These are phyloP conservation scores for Cystobasidiaceae sp. DNA, from an alignment of 1,284 basidiomycete genomes.

Conservation along the genomic window DNA sequence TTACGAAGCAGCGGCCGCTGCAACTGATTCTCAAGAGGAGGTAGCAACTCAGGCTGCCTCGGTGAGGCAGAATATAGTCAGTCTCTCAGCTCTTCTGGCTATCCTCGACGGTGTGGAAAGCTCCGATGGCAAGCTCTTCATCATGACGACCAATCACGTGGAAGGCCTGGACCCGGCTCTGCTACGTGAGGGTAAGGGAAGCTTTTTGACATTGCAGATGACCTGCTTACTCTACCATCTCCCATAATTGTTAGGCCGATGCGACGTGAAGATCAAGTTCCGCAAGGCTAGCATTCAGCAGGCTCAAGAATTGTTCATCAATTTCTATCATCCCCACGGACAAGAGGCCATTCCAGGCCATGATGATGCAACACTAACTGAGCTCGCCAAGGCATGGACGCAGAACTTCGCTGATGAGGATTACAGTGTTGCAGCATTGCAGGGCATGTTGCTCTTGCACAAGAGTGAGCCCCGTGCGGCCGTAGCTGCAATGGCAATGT, in stretches of 20 bases:
- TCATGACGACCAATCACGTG: constrained; percentile 71
- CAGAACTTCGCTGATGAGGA: neutral
- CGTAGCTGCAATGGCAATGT: neutral
- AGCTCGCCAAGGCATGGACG: neutral
- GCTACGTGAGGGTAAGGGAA: constrained; percentile 52
- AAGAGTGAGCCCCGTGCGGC: neutral
- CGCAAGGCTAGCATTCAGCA: too few relatives aligned
- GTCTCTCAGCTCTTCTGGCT: neutral
- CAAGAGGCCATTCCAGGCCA: too few relatives aligned
- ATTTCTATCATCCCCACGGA: too few relatives aligned
- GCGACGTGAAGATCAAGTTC: too few relatives aligned
- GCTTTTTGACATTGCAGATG: too few relatives aligned
- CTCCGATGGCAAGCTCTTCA: neutral
- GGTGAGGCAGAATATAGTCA: neutral
- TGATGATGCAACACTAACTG: neutral
- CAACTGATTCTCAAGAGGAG: too few relatives aligned
- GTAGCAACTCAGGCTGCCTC: neutral
- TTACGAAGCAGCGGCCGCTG: too few relatives aligned
- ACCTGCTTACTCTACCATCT: neutral
- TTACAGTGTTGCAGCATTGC: neutral
- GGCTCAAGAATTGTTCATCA: too few relatives aligned
- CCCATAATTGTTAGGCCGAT: too few relatives aligned
- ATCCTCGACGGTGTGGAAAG: neutral
- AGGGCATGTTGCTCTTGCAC: neutral
- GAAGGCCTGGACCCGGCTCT: constrained; percentile 62